phyloP scores from a whole-genome alignment of 1,284 basidiomycete species.

The Tilletia indica region DNA sequence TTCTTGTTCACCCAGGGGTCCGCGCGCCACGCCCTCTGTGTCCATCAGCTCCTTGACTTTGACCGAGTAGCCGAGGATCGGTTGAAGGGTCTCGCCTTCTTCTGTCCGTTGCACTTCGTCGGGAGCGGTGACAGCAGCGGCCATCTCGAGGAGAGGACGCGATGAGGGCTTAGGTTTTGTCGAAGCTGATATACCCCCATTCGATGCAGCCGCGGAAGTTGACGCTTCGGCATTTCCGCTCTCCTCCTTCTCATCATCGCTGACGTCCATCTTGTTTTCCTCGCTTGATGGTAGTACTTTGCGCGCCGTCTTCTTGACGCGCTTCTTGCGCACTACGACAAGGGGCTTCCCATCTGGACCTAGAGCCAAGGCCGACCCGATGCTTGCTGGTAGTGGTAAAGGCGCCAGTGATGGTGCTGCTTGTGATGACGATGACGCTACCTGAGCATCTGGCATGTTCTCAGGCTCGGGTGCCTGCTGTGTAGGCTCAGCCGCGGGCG shows the following conservation, averaged over 20 bases:
- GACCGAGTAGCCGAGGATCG: conserved; percentile 43
- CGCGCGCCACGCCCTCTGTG: conserved; percentile 49
- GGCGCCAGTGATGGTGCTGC: background rate
- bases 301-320: conserved; percentile 20
- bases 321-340: conserved; percentile 38
- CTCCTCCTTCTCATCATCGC: conserved; percentile 25
- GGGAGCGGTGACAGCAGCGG: conserved; percentile 1
- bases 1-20: conserved; percentile 48
- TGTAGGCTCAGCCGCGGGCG: background rate
- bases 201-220: background rate
- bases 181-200: background rate
- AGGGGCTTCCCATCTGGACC: conserved; percentile 43
- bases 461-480: too few relatives aligned
- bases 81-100: conserved; percentile 37
- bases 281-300: background rate
- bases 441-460: background rate
- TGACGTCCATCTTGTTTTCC: background rate
- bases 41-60: conserved; percentile 48
- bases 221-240: background rate
- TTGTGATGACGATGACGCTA: background rate
- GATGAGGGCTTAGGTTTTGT: background rate
- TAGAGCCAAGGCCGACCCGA: conserved; percentile 49
- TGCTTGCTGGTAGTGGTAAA: conserved; percentile 21
- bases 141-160: conserved; percentile 15
- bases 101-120: conserved; percentile 28